These are phyloP conservation scores for Tetracentron sinense DNA, from an alignment of 164 flowering plant genomes.

Conservation along the genomic window DNA sequence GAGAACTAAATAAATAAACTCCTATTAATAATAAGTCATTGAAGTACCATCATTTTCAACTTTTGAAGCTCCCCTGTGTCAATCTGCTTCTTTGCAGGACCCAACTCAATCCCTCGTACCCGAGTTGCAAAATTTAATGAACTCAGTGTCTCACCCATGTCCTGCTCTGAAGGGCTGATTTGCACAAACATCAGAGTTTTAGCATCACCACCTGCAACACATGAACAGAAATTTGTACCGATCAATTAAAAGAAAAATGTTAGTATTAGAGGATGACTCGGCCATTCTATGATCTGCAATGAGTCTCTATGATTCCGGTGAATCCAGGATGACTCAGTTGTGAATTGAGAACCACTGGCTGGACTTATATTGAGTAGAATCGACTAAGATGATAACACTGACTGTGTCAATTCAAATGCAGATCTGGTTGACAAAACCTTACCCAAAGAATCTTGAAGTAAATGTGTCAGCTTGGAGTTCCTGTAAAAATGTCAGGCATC, in stretches of 20 bases:
- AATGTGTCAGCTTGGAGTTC: conserved; percentile 88
- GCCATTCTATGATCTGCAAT: neutral
- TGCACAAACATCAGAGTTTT: conserved; percentile 91
- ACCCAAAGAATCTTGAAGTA: conserved; percentile 91
- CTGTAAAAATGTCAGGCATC: conserved; percentile 28
- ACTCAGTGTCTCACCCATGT: conserved; percentile 78
- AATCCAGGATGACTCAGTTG: neutral
- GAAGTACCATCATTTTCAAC: conserved; percentile 55
- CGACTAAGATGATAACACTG: neutral
- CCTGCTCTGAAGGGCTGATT: conserved; percentile 82
- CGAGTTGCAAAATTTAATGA: conserved; percentile 84
- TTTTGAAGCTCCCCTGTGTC: conserved; percentile 74
- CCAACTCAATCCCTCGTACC: conserved; percentile 81
- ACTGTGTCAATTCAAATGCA: neutral
- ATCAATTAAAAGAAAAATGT: no score
- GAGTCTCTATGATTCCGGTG: neutral
- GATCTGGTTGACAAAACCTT: conserved; percentile 2
- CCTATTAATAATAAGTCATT: neutral
- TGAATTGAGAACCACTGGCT: no score
- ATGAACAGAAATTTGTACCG: neutral
- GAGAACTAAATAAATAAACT: neutral
- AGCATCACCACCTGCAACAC: conserved; percentile 72
- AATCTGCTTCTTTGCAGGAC: conserved; percentile 74
- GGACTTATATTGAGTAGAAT: neutral
- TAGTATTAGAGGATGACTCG: no score